A percentile compares a stretch with the other conserved stretches of the same genome.
Evolutionary conservation across 768 basidiomycete genomes (phyloP).

Genomic region (Russula earlei): DNA sequence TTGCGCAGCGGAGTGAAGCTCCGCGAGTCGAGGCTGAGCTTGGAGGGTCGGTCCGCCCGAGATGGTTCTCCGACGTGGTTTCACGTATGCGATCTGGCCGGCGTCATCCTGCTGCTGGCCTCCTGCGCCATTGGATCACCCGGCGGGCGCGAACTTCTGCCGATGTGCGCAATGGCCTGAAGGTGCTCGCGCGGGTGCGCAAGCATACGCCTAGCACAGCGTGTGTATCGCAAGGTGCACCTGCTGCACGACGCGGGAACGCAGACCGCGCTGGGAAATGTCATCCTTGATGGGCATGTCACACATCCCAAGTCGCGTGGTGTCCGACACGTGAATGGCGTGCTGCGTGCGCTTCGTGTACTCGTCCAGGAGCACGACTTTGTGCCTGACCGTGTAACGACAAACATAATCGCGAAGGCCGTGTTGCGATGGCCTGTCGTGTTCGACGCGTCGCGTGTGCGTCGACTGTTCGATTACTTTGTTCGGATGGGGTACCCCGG

Average conservation of each 20-base stretch:
- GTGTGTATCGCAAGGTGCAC: conserved; percentile 22
- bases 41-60: not conserved
- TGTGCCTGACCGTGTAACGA: conserved; percentile 55
- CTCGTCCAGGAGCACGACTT: conserved; percentile 42
- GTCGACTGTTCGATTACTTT: conserved; percentile 56
- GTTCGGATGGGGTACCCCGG: conserved; percentile 50
- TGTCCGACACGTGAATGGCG: conserved; percentile 37
- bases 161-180: conserved; percentile 4
- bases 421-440: conserved; percentile 42
- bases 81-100: conserved; percentile 22
- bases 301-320: conserved; percentile 28
- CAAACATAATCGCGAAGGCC: conserved; percentile 58
- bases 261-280: conserved; percentile 45
- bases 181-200: conserved; percentile 6
- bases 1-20: not conserved
- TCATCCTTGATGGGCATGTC: conserved; percentile 41
- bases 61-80: conserved; percentile 3
- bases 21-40: not conserved
- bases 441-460: conserved; percentile 36
- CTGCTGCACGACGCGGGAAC: conserved; percentile 17
- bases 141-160: conserved; percentile 2
- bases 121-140: conserved; percentile 19
- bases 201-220: conserved; percentile 1
- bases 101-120: conserved; percentile 20
- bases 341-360: conserved; percentile 31